Evolutionary conservation across 2,329 filamentous ascomycete genomes (phyloP), one percentile per base, ranked within the genome.

Genomic region (Fulvia fulva): DNA sequence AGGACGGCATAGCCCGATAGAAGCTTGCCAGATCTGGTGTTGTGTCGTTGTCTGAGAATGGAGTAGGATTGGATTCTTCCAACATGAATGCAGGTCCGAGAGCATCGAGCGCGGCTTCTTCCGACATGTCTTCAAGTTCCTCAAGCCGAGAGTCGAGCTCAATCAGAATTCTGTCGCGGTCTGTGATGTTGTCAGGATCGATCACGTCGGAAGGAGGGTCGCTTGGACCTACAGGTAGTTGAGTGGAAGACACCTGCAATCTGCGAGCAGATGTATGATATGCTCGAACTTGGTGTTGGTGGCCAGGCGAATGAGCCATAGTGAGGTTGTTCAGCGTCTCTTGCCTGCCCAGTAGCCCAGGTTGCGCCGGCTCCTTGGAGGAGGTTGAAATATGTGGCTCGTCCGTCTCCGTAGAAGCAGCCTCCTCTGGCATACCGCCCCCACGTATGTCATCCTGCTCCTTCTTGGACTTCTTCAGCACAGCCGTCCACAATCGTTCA

Each of bases 401-500:
- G 19, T 25, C 22, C 43, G 43, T 57, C 26, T 55, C 56, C 8
- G 12, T 26, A 51, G 32, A 6, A 30, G 44, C 32, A 14, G 45
- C 55, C 11, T 23, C 53, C 51, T 37, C 45, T 34, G 51, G n/a
- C n/a, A 5, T 8, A 12, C 16, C 14, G 3, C 32, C 23, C n/a
- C 7, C 47, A 16, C 23, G 47, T 46, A 63, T 28, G 2, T 57
- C 61, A n/a, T 64, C 65, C 50, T 60, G 64, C 34, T 68, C 65
- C 55, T 62, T 67, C 52, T 53, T 50, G 28, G 63, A 59, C 37
- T 66, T 51, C 46, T 63, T 65, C 55, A 71, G 44, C 16, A 70
- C 64, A 11, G 62, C 67, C 12, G 57, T 75, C 84, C 87, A 90
- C 11, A 89, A 72, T 16, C 78, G 79, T 67, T 90, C 87, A 54